Evolutionary conservation across 768 basidiomycete genomes (phyloP).

Genomic region (Agrocybe praecox): DNA sequence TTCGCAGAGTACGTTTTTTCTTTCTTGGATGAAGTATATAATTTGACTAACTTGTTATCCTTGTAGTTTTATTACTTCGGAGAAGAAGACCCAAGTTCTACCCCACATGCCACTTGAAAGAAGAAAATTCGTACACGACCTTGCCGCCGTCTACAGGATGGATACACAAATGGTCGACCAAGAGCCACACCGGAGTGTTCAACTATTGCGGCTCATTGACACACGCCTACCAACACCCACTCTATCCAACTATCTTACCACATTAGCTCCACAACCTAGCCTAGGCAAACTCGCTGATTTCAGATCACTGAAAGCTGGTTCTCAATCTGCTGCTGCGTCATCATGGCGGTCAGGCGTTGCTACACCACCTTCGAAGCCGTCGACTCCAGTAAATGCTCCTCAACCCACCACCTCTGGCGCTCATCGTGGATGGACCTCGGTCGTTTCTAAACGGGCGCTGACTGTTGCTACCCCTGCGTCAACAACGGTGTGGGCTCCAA

Average conservation of each 20-base stretch:
- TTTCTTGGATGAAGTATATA: slow-evolving; percentile 4
- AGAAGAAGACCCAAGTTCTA: slow-evolving; percentile 69
- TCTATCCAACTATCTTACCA: slow-evolving; percentile 52
- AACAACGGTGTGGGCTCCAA: slow-evolving; percentile 1
- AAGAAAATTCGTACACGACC: slow-evolving; percentile 81
- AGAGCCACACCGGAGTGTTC: slow-evolving; percentile 86
- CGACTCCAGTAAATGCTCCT: slow-evolving; percentile 1
- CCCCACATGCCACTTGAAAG: slow-evolving; percentile 82
- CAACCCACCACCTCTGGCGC: neutral
- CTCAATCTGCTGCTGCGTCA: neutral
- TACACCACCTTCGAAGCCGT: slow-evolving; percentile 6
- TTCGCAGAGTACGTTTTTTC: slow-evolving; percentile 70
- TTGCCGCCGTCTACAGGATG: slow-evolving; percentile 81
- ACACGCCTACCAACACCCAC: slow-evolving; percentile 75
- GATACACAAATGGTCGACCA: slow-evolving; percentile 88
- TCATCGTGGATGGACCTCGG: slow-evolving; percentile 27
- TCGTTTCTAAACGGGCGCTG: slow-evolving; percentile 7
- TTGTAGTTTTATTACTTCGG: slow-evolving; percentile 66
- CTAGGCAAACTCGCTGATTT: slow-evolving; percentile 68
- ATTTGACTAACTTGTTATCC: slow-evolving; percentile 5
- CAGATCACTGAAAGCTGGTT: slow-evolving; percentile 29
- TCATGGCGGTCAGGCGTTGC: slow-evolving; percentile 22
- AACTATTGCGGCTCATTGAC: slow-evolving; percentile 81
- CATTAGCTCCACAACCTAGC: slow-evolving; percentile 32
- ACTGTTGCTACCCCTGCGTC: slow-evolving; percentile 13